phyloP scores from a whole-genome alignment of 768 basidiomycete species.

The Sarcodon aspratus region DNA sequence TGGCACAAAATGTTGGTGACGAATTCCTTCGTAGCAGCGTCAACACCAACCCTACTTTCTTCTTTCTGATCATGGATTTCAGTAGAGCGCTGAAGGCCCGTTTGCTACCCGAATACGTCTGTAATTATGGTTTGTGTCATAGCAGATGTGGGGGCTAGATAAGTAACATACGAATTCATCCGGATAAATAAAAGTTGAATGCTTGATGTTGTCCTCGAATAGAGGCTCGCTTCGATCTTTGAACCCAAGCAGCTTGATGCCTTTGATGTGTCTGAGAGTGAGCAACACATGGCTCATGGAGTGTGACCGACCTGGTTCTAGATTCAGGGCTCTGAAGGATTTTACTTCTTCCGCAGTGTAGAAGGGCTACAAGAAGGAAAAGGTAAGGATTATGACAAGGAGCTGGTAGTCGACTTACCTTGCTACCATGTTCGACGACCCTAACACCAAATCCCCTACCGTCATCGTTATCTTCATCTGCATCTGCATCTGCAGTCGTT shows the following conservation, averaged over 20 bases:
- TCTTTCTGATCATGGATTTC: constrained; percentile 69
- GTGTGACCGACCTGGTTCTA: constrained; percentile 51
- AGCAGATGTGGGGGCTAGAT: neutral
- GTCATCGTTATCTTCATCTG: constrained; percentile 20
- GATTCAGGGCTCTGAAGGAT: constrained; percentile 70
- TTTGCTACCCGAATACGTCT: constrained; percentile 84
- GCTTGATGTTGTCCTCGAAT: constrained; percentile 88
- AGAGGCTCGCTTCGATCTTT: constrained; percentile 56
- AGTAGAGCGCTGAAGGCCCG: constrained; percentile 85
- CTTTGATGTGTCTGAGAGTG: constrained; percentile 22
- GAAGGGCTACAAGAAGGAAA: constrained; percentile 43
- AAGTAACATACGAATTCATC: constrained; percentile 61
- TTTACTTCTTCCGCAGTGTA: constrained; percentile 77
- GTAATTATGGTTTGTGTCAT: neutral
- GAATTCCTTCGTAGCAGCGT: constrained; percentile 59
- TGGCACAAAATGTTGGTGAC: constrained; percentile 68
- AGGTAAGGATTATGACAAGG: neutral
- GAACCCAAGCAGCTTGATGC: constrained; percentile 89
- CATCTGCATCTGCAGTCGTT: constrained; percentile 23
- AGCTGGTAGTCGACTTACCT: constrained; percentile 24
- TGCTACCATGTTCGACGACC: constrained; percentile 36
- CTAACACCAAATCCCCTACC: constrained; percentile 19
- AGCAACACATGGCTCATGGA: neutral
- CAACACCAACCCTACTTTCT: constrained; percentile 73
- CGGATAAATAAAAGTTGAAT: constrained; percentile 85